Base-by-base conservation (phyloP, 257 asterid genomes). In the Solanum rostratum region DNA sequence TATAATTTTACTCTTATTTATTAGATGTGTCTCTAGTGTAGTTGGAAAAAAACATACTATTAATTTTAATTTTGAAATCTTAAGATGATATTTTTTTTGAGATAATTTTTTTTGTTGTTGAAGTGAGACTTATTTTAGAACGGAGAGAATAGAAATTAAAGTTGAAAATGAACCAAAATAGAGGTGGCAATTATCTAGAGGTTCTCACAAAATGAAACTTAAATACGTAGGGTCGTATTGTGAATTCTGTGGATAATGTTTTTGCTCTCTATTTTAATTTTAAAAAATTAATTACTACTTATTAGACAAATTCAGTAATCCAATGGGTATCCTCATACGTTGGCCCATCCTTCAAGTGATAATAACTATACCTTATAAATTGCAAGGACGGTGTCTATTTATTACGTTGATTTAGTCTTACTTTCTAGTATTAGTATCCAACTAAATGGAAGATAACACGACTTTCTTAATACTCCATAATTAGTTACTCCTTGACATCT, bases 301-400 rank as follows among this genome's bases (percentile, higher is more conserved):
- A 0, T 3, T 46, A 0, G 59, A 74, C 22, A 45, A 45, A 45
- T 24, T 16, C 27, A 15, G 41, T 76, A 49, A 53, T n/a, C 30
- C 53, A 22, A 24, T 3, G 76, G 12, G 20, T 68, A 37, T 27
- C 71, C 87, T 85, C 49, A 53, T 52, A 62, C 3, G 24, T 33
- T 68, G 85, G 78, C 55, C 76, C 54, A 55, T 14, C 54, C 82
- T 69, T 71, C 0, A 16, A 85, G 52, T 57, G 62, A 84, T 27
- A 20, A 84, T 27, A 20, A 84, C 10, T 69, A n/a, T n/a, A 46
- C 46, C 27, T 30, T n/a, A 57, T 20, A 52, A 49, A 18, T 46
- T 19, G 29, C 41, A 52, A 52, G 82, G 70, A 33, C 22, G 5
- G 22, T 16, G 41, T 53, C 41, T 33, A 78, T 65, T 65, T 78